Conservation (phyloP, 441 rosid genomes). For the Geranium incanum region DNA sequence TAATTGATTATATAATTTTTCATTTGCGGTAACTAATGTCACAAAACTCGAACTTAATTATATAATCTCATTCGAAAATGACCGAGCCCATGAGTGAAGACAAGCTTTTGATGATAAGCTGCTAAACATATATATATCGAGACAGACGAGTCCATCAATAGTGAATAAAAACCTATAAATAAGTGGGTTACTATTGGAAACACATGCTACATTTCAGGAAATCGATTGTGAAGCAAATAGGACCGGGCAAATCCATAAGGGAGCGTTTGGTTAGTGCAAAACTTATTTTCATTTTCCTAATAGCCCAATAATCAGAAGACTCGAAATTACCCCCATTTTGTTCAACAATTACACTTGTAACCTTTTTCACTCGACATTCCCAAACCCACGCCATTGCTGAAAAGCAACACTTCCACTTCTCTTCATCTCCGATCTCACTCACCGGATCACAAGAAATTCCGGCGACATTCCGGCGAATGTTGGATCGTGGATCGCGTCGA, state of each 20-base stretch:
- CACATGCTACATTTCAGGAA: background rate
- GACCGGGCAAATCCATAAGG: background rate
- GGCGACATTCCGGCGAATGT: background rate
- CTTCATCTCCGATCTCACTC: background rate
- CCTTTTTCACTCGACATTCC: background rate
- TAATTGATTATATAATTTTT: too few species aligned
- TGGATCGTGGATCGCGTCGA: conserved; percentile 38
- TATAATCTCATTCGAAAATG: too few species aligned
- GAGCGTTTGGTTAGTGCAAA: background rate
- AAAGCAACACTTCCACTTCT: background rate
- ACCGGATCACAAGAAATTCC: background rate
- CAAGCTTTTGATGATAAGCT: background rate
- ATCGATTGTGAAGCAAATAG: background rate
- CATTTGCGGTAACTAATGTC: too few species aligned
- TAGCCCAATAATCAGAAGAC: background rate
- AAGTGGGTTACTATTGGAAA: background rate
- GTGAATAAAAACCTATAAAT: background rate
- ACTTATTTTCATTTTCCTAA: background rate
- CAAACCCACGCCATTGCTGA: conserved; percentile 3
- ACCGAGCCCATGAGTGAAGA: background rate
- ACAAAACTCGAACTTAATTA: too few species aligned
- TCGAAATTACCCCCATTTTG: background rate
- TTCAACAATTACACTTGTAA: background rate
- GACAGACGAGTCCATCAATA: background rate
- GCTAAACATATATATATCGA: background rate